Base-by-base conservation (phyloP, 345 rosid genomes). In the Dipteronia sinensis region DNA sequence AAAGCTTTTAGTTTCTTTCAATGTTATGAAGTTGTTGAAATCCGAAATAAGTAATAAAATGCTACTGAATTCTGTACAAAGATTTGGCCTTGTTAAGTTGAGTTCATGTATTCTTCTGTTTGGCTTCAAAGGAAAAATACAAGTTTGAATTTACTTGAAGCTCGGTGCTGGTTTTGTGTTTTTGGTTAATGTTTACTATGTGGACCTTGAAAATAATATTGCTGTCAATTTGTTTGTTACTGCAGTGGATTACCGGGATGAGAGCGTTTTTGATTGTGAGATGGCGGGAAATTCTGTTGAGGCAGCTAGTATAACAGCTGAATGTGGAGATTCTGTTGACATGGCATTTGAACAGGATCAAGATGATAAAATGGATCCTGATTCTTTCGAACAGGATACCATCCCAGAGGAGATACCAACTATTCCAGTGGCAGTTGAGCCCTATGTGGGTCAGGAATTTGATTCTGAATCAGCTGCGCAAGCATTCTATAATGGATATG, bases 391-490 rank as follows among this genome's bases (percentile, higher is more conserved):
- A 40, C 72, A 53, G 53, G 84, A 82, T 25, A 76, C 12, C 42
- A 79, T 88, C 46, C 84, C 87, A 12, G 77, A 77, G 25, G 80
- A 68, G 25, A 72, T 86, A 74, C 85, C 87, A 10, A 71, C 80
- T 46, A 76, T 80, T 56, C 38, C 83, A 0, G 74, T 77, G 27
- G 77, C 75, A 16, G 95, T 86, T 71, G 98, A 94, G 85, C 99
- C 98, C 15, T 91, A 72, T 49, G 84, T 90, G 64, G 99, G 99
- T 16, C 97, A 87, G 79, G 98, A 96, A 69, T 96, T 96, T 74
- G 98, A 96, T 15, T 89, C 99, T 7, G 99, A 94, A 85, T 91
- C 93, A 72, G 97, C 97, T 0, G 99, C 97, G 0, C 98, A 92
- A 74, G 95, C 94, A 62, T 92, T 96, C 85, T 96, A 96, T 77